Evolutionary conservation across 208 protist genomes (phyloP).

Genomic region (Novymonas esmeraldas): DNA sequence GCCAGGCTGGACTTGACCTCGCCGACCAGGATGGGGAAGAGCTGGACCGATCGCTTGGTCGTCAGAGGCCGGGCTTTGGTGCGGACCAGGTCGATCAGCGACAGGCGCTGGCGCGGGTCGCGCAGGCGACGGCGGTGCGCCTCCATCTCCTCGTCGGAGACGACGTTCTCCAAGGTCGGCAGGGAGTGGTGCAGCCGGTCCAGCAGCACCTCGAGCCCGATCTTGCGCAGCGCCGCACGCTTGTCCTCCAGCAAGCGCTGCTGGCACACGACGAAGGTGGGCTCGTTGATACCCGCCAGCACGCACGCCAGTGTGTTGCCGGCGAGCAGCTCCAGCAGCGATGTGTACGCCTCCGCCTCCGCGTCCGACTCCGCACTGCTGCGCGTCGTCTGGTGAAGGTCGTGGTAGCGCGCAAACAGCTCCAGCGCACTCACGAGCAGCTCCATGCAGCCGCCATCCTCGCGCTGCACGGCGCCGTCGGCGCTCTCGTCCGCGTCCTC

Average conservation of each 20-base stretch:
- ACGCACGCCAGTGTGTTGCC: slow-evolving; percentile 92
- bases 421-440: slow-evolving; percentile 74
- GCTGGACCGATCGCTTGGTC: slow-evolving; percentile 81
- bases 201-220: slow-evolving; percentile 87
- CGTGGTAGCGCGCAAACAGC: slow-evolving; percentile 82
- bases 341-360: slow-evolving; percentile 77
- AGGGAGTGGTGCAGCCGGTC: slow-evolving; percentile 89
- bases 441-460: slow-evolving; percentile 70
- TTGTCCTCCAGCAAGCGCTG: slow-evolving; percentile 68
- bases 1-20: slow-evolving; percentile 36
- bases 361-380: neutral
- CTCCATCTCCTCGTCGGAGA: slow-evolving; percentile 81
- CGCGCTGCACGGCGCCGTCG: slow-evolving; percentile 24
- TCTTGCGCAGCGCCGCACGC: slow-evolving; percentile 58
- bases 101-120: slow-evolving; percentile 81
- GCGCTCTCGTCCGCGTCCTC: slow-evolving; percentile 29
- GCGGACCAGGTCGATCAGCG: slow-evolving; percentile 75
- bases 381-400: slow-evolving; percentile 56
- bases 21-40: slow-evolving; percentile 59
- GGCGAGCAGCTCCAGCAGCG: slow-evolving; percentile 85
- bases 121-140: slow-evolving; percentile 71
- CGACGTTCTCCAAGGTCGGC: slow-evolving; percentile 81
- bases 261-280: slow-evolving; percentile 85
- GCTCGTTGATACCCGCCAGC: slow-evolving; percentile 89
- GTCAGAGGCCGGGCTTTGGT: slow-evolving; percentile 84